Evolutionary conservation across 345 rosid species (phyloP), one percentile per base, ranked within the genome.

Genomic region (Capsella bursapastoris): DNA sequence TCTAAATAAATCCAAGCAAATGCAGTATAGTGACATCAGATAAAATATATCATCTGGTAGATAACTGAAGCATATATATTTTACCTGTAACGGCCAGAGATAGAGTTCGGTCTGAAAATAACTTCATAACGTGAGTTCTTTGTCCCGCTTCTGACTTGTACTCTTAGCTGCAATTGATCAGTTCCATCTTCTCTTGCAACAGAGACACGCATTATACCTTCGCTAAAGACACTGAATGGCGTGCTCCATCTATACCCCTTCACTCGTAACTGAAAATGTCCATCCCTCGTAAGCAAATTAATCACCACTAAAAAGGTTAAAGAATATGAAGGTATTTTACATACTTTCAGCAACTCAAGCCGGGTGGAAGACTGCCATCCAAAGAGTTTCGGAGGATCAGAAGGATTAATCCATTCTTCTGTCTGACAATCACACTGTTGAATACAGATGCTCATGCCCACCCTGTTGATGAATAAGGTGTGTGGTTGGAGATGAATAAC

Each of bases 61-160:
- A 71, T 34, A 64, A 58, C 16, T 40, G 53, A 59, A 34, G 74
- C 69, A 66, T 60, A 71, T 45, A 59, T 64, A 37, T 38, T 61
- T 68, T 68, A 95, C 99, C 99, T 95, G 92, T 95, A 95, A 72
- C 97, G 97, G 73, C 97, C 86, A 59, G 92, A 90, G 52, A 78
- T 77, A 35, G 93, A 85, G 84, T 90, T 82, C 13, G 89, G 92
- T 76, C 97, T 92, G 83, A 95, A 86, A 74, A 95, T 80, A 72
- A 95, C 96, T 89, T 95, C 99, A 38, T 84, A 89, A 67, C 87
- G 93, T 27, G 99, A 95, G 79, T 79, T 83, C 79, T 90, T 92
- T 63, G 98, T 82, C 73, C 97, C 99, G 75, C 92, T 88, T 84
- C 99, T 81, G 72, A 95, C 93, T 80, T 87, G 90, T 68, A 90